Percentiles rank a stretch among this genome's conserved stretches.
Evolutionary conservation across 1,139 yeast genomes (phyloP).

Genomic region (Fermentozyma sake): DNA sequence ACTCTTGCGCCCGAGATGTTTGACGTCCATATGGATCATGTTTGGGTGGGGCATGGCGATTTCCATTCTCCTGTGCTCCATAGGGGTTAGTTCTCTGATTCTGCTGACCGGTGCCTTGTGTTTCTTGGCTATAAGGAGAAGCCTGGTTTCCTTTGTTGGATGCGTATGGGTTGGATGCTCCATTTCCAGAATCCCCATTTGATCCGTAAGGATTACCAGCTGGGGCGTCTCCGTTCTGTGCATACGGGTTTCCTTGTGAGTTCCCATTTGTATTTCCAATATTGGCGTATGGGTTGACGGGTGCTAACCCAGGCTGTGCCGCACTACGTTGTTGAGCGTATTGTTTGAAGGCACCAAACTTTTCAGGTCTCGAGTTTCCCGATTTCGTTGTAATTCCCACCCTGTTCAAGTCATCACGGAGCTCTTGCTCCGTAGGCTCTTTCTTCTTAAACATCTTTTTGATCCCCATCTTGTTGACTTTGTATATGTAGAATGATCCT

Average conservation of each 20-base stretch:
- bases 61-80: too few species aligned
- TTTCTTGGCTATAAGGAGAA: too few species aligned
- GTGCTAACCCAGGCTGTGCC: constrained; percentile 42
- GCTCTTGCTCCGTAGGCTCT: constrained; percentile 57
- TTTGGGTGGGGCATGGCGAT: too few species aligned
- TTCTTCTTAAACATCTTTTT: constrained; percentile 55
- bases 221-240: constrained; percentile 1
- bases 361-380: constrained; percentile 38
- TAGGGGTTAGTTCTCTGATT: too few species aligned
- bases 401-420: constrained; percentile 46
- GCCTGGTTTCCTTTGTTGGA: too few species aligned
- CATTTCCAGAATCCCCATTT: too few species aligned
- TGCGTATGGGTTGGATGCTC: constrained; percentile 3
- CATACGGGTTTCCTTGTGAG: constrained; percentile 3
- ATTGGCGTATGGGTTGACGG: constrained; percentile 43
- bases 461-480: constrained; percentile 37
- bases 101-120: too few species aligned
- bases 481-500: too few species aligned
- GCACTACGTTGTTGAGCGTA: constrained; percentile 50
- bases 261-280: constrained; percentile 7
- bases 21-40: constrained; percentile 8
- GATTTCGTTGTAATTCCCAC: constrained; percentile 50
- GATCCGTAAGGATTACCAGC: too few species aligned
- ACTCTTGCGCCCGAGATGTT: constrained; percentile 5
- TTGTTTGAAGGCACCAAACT: constrained; percentile 62